Base-by-base conservation (phyloP, 192 early-diverging fungal genomes). In the Rhizophlyctis rosea region DNA sequence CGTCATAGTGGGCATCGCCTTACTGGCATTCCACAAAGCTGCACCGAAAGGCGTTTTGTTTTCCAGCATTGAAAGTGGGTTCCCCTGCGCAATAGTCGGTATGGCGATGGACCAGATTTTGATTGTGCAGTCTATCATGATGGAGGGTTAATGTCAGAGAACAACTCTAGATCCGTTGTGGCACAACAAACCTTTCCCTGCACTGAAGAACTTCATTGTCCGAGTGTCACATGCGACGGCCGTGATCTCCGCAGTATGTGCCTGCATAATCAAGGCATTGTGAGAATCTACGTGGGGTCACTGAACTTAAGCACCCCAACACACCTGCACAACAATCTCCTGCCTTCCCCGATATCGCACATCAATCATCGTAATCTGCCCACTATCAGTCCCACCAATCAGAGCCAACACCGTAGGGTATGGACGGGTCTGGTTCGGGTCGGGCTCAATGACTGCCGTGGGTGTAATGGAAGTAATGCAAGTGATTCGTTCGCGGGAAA, bases 361-460 rank as follows among this genome's bases (percentile, higher is more conserved):
- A 65, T 81, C 80, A 30, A 75, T 33, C 4, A 75, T 44, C 4
- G 77, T 64, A 55, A 82, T 61, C 58, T 82, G 80, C 18, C 80
- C 80, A 24, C 62, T 69, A 35, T 82, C 71, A 2, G 78, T 80
- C 5, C 78, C 80, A 21, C 72, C 67, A 30, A 84, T 47, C 21
- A 82, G 31, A 21, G 60, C 61, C 54, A 59, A 81, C n/a, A 72
- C 65, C 23, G 64, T 65, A 29, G 71, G 65, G 28, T 24, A 36
- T 25, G 48, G 53, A 13, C 52, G 34, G 34, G 13, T 48, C 11
- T 70, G 9, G 75, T 62, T 27, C 62, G 47, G 2, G 64, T 57
- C 28, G 61, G 49, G 29, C 67, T 65, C 27, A 59, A 62, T 71
- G 34, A 53, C 66, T 11, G 23, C 5, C 50, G 11, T 16, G 47